Evolutionary conservation across 352 stramenopile genomes (phyloP).

Genomic region (Elongisporangium anandrum): DNA sequence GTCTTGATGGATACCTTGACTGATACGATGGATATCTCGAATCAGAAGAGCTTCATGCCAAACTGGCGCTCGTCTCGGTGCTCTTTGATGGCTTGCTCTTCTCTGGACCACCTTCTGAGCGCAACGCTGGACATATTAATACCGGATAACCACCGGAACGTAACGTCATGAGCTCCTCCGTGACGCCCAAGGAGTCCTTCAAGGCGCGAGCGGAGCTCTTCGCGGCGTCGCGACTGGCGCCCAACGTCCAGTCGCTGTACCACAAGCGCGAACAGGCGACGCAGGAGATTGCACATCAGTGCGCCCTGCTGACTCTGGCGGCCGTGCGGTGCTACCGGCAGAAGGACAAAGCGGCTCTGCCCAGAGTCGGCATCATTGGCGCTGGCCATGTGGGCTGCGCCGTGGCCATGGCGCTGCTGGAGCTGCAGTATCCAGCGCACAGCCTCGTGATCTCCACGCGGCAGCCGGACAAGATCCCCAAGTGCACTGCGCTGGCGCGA

Average conservation of each 20-base stretch:
- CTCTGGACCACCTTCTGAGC: too few relatives aligned
- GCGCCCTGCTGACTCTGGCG: constrained; percentile 27
- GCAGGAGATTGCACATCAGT: constrained; percentile 37
- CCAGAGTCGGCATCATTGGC: constrained; percentile 46
- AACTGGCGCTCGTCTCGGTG: too few relatives aligned
- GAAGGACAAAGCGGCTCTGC: constrained; percentile 1
- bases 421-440: constrained; percentile 26
- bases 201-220: constrained; percentile 37
- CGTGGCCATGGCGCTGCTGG: constrained; percentile 43
- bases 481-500: constrained; percentile 25
- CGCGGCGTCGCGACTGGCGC: constrained; percentile 23
- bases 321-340: constrained; percentile 22
- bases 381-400: constrained; percentile 46
- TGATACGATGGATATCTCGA: too few relatives aligned
- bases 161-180: neutral
- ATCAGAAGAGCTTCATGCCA: too few relatives aligned
- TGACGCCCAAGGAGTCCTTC: constrained; percentile 20
- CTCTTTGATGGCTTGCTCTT: too few relatives aligned
- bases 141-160: neutral
- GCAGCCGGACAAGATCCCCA: constrained; percentile 43
- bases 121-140: too few relatives aligned
- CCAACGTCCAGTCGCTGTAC: constrained; percentile 28
- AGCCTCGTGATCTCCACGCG: constrained; percentile 48
- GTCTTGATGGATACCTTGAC: too few relatives aligned
- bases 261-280: constrained; percentile 21